Percentiles rank a stretch among this genome's conserved stretches.
phyloP scores from a whole-genome alignment of 306 rosid species.

The Glycyrrhiza uralensis region DNA sequence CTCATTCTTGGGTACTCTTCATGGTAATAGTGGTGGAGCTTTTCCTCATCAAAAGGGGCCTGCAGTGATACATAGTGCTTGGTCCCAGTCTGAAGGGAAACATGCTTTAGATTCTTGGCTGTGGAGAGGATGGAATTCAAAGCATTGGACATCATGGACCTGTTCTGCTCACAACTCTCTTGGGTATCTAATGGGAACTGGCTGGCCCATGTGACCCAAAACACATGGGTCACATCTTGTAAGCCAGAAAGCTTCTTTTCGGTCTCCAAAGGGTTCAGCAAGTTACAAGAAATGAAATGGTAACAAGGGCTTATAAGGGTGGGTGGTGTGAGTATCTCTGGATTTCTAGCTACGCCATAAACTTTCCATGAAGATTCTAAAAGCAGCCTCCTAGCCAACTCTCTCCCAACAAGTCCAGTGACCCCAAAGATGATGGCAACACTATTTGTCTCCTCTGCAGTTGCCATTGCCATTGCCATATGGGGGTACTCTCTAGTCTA shows the following conservation, averaged over 20 bases:
- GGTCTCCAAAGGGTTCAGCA: slow-evolving; percentile 61
- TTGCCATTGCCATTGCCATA: slow-evolving; percentile 54
- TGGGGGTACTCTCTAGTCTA: background rate
- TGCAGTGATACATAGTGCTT: slow-evolving; percentile 73
- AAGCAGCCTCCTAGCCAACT: slow-evolving; percentile 50
- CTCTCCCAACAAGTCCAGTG: slow-evolving; percentile 84
- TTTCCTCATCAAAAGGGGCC: slow-evolving; percentile 35
- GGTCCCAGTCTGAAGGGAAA: slow-evolving; percentile 90
- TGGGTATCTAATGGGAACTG: slow-evolving; percentile 57
- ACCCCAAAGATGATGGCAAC: slow-evolving; percentile 86
- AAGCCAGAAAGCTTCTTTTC: slow-evolving; percentile 44
- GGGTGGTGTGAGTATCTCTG: slow-evolving; percentile 24
- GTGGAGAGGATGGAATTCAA: slow-evolving; percentile 44
- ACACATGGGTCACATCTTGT: slow-evolving; percentile 69
- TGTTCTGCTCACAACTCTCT: slow-evolving; percentile 57
- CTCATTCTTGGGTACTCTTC: slow-evolving; percentile 62
- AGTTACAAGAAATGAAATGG: slow-evolving; percentile 78
- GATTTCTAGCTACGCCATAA: slow-evolving; percentile 78
- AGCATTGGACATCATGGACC: slow-evolving; percentile 75
- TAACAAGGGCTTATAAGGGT: slow-evolving; percentile 42
- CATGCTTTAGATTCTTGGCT: slow-evolving; percentile 56
- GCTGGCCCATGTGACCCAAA: slow-evolving; percentile 98
- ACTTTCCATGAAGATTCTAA: slow-evolving; percentile 68
- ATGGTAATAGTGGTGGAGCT: slow-evolving; percentile 27
- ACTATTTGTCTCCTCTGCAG: slow-evolving; percentile 25